Conservation (phyloP, 129 eudicot species). For the Flaveria robusta region DNA sequence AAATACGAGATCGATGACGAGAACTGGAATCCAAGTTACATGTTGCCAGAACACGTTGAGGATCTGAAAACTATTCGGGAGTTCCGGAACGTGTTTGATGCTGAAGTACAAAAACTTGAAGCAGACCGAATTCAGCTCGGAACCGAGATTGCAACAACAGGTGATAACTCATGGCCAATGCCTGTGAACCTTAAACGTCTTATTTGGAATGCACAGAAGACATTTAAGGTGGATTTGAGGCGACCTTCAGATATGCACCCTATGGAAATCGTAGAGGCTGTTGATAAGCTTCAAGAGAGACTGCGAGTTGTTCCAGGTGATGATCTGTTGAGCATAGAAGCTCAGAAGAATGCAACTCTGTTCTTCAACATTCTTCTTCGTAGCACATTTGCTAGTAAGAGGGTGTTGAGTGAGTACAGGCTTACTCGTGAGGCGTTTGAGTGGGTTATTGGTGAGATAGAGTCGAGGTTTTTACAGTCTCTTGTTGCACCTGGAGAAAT, state of each 20-base stretch:
- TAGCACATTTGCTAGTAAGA: conserved; percentile 85
- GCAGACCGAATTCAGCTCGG: conserved; percentile 88
- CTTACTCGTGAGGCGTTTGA: conserved; percentile 90
- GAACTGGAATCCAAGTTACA: conserved; percentile 86
- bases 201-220: conserved; percentile 83
- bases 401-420: conserved; percentile 80
- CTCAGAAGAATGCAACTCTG: conserved; percentile 92
- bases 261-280: conserved; percentile 95
- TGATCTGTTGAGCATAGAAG: conserved; percentile 86
- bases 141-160: conserved; percentile 87
- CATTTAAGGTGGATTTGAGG: conserved; percentile 78
- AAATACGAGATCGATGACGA: conserved; percentile 74
- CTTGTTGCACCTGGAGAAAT: conserved; percentile 98
- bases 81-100: conserved; percentile 92
- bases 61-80: conserved; percentile 84
- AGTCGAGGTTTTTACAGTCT: conserved; percentile 90
- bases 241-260: conserved; percentile 96
- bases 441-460: conserved; percentile 97
- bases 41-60: conserved; percentile 80
- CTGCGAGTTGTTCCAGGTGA: conserved; percentile 94
- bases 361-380: conserved; percentile 94
- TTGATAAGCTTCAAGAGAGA: conserved; percentile 89
- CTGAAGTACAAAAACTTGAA: conserved; percentile 91
- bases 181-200: conserved; percentile 92
- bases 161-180: conserved; percentile 93